Evolutionary conservation across 345 rosid genomes (phyloP), one percentile per base, ranked within the genome.

Genomic region (Odontarrhena argentea): DNA sequence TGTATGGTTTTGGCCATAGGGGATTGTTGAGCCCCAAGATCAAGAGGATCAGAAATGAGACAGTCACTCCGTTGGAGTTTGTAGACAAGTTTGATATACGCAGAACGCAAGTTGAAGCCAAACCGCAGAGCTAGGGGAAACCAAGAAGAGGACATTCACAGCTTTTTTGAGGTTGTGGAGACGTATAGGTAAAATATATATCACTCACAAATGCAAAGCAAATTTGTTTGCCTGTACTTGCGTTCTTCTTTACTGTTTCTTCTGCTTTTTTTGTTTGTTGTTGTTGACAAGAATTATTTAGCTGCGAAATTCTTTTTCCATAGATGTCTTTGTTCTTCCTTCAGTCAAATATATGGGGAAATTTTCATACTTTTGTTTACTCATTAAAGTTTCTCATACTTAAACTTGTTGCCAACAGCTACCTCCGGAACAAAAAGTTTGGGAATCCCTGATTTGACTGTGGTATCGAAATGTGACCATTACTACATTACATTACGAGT

Each of bases 11-110:
- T 63, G 50, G 92, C 9, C 98, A 93, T 58, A 83, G 94, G 68
- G 98, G 98, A 46, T 69, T 93, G 84, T 78, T 93, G 76, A 87
- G 98, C 69, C 97, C 97, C 71, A 93, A 93, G 88, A 86, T 93
- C 77, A 90, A 81, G 84, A 90, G 94, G 82, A 88, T 83, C 70
- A 81, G 90, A 68, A 90, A 93, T 26, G 98, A 93, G 79, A 85
- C 98, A 0, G 80, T 60, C 0, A 73, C 82, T 70, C 98, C 96
- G 8, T 79, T 87, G 87, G 83, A 80, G 77, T 75, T 59, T 63
- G 92, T 93, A 11, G 92, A 93, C 73, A 74, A 84, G 79, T 87
- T 93, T 74, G 96, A 92, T 69, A 84, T 87, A 59, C 96, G 97
- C 14, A 93, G 71, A 54, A 65, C 72, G 9, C 55, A 50, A 65